Percentiles rank a stretch among this genome's conserved stretches.
Conservation (phyloP, 179 eudicot genomes). For the Nepenthes alata region DNA sequence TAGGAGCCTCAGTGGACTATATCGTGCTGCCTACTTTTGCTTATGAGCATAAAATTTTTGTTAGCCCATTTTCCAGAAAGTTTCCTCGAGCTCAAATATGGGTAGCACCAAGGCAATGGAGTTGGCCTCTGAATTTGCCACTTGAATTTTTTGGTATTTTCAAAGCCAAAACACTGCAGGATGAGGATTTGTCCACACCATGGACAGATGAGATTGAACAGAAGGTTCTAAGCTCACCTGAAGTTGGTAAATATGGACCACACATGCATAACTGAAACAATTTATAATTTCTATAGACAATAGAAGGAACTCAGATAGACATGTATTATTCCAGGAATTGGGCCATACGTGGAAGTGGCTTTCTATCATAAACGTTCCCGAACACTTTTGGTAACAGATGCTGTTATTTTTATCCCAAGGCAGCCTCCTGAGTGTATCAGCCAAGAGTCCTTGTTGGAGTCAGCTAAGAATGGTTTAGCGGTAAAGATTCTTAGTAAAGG, state of each 20-base stretch:
- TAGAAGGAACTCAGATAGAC: background rate
- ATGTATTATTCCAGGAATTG: constrained; percentile 48
- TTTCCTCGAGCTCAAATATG: constrained; percentile 83
- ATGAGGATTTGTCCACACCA: constrained; percentile 70
- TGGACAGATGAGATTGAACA: constrained; percentile 96
- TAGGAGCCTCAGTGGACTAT: constrained; percentile 87
- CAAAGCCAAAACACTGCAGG: constrained; percentile 66
- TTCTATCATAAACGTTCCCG: constrained; percentile 85
- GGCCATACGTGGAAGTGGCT: constrained; percentile 96
- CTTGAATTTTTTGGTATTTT: constrained; percentile 89
- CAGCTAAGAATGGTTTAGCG: constrained; percentile 94
- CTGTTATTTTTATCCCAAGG: constrained; percentile 78
- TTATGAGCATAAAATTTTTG: constrained; percentile 93
- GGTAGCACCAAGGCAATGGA: constrained; percentile 99
- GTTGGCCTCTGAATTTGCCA: constrained; percentile 97
- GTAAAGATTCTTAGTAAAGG: constrained; percentile 88
- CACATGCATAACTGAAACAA: too few relatives aligned
- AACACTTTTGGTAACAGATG: constrained; percentile 85
- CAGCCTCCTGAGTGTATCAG: constrained; percentile 76
- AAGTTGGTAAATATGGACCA: constrained; percentile 60
- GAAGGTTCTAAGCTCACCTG: constrained; percentile 89
- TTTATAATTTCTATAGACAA: background rate
- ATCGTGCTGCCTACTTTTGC: constrained; percentile 91
- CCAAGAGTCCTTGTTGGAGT: constrained; percentile 66
- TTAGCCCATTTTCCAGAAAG: constrained; percentile 98